A percentile compares a stretch with the other conserved stretches of the same genome.
Evolutionary conservation across 805 yeast species (phyloP).

Genomic region (Metschnikowia shivogae): DNA sequence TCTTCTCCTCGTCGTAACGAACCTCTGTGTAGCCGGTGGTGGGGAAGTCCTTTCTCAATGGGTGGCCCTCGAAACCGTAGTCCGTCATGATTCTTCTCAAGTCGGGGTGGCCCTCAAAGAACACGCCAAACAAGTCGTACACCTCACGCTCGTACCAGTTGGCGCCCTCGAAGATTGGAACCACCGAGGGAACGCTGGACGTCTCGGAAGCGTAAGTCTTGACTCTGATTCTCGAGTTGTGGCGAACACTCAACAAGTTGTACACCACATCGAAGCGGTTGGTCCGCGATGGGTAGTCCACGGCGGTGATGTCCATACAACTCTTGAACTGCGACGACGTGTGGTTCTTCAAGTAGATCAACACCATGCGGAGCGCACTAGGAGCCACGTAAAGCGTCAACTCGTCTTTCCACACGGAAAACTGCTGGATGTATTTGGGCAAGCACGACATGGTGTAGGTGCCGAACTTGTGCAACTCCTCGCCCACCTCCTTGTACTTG

Average conservation of each 20-base stretch:
- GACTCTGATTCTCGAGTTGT: conserved; percentile 82
- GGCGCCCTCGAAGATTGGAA: conserved; percentile 71
- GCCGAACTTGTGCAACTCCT: conserved; percentile 78
- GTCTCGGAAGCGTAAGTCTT: conserved; percentile 86
- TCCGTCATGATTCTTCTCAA: conserved; percentile 86
- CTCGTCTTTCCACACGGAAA: conserved; percentile 89
- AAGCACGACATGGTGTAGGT: conserved; percentile 69
- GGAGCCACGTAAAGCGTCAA: conserved; percentile 74
- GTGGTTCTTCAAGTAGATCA: conserved; percentile 69
- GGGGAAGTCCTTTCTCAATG: conserved; percentile 89
- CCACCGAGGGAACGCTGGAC: conserved; percentile 73
- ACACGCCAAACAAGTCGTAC: conserved; percentile 81
- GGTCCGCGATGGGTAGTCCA: conserved; percentile 77
- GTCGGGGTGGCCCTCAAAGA: conserved; percentile 87
- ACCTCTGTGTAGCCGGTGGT: conserved; percentile 89
- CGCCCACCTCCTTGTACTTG: conserved; percentile 58
- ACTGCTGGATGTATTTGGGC: conserved; percentile 80
- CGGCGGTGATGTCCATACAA: conserved; percentile 79
- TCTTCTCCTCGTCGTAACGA: conserved; percentile 85
- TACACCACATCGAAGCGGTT: conserved; percentile 87
- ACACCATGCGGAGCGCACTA: conserved; percentile 64
- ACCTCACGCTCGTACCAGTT: conserved; percentile 92
- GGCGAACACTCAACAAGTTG: conserved; percentile 74
- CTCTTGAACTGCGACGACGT: conserved; percentile 77
- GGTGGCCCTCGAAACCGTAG: conserved; percentile 90